phyloP scores from a whole-genome alignment of 139 green algal genomes.

The Desmodesmus armatus region DNA sequence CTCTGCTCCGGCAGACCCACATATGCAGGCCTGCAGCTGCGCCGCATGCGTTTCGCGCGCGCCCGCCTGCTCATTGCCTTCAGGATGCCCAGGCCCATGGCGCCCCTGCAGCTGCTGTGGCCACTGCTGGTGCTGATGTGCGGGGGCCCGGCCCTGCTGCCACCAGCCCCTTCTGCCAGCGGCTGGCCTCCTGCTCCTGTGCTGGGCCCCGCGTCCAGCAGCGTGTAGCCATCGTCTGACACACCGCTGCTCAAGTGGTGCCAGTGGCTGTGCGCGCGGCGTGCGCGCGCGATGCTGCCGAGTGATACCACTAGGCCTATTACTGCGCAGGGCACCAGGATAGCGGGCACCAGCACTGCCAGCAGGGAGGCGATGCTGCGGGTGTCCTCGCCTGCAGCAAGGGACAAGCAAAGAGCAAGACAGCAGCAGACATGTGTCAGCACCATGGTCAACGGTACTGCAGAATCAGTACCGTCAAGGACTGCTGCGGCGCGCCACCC shows the following conservation, averaged over 20 bases:
- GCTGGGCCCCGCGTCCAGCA: too few relatives aligned
- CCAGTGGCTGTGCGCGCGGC: background rate
- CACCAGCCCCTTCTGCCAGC: background rate
- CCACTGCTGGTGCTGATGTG: background rate
- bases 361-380: background rate
- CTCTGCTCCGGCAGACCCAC: background rate
- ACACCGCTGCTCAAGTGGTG: background rate
- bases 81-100: background rate
- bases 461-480: background rate
- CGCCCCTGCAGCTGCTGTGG: background rate
- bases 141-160: background rate
- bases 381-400: slow-evolving; percentile 6
- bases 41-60: slow-evolving; percentile 7
- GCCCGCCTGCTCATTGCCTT: slow-evolving; percentile 32
- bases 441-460: background rate
- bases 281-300: background rate
- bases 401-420: background rate
- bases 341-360: slow-evolving; percentile 11
- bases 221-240: too few relatives aligned
- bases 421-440: background rate
- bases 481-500: background rate
- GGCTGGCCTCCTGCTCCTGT: background rate
- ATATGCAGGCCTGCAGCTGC: slow-evolving; percentile 13
- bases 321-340: slow-evolving; percentile 19
- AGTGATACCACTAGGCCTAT: slow-evolving; percentile 17